A percentile compares a stretch with the other conserved stretches of the same genome.
Conservation (phyloP, 805 yeast species). For the Naumovozyma baii region DNA sequence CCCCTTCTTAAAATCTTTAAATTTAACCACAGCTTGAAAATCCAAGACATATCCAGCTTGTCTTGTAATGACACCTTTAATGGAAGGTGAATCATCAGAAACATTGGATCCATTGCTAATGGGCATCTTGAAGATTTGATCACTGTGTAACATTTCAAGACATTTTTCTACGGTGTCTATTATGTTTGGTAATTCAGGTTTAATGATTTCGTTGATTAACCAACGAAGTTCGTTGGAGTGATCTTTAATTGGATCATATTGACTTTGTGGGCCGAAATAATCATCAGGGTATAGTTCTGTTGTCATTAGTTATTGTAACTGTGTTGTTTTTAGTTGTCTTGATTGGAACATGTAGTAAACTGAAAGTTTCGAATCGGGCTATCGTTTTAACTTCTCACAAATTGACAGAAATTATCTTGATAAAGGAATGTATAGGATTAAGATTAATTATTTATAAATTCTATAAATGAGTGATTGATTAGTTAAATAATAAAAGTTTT, state of each 20-base stretch:
- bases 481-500: no score
- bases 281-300: conserved; percentile 29
- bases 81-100: conserved; percentile 11
- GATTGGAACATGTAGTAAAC: no score
- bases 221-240: conserved; percentile 31
- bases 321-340: not conserved
- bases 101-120: conserved; percentile 23
- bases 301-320: conserved; percentile 18
- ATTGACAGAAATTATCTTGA: no score
- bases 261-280: conserved; percentile 13
- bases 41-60: conserved; percentile 44
- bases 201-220: conserved; percentile 39
- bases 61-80: conserved; percentile 54
- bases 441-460: no score
- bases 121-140: conserved; percentile 44
- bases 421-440: no score
- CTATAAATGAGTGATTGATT: no score
- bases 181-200: conserved; percentile 40
- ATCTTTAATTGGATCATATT: conserved; percentile 7
- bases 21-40: conserved; percentile 33
- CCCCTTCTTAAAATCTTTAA: conserved; percentile 35
- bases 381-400: no score
- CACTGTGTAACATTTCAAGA: conserved; percentile 31
- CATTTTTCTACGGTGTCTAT: conserved; percentile 37
- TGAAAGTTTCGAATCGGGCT: no score